Evolutionary conservation across 257 asterid species (phyloP), one percentile per base, ranked within the genome.

Genomic region (Orobanche coerulescens): DNA sequence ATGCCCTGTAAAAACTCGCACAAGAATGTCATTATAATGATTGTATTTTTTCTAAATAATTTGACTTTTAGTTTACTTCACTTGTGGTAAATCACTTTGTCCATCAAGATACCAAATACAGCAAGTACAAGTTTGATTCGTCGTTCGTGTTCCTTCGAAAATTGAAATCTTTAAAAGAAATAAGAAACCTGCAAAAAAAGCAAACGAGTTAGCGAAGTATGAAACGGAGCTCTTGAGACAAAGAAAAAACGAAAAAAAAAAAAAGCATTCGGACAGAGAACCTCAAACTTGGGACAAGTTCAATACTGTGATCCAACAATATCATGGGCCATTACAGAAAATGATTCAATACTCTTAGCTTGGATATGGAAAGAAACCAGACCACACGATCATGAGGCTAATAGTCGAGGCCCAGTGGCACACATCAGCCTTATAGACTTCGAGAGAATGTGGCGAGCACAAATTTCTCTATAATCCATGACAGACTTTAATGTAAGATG

Each of bases 101-200:
- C 43, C 75, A 56, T 9, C 24, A 54, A 54, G 20, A 48, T 46
- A 34, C 49, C 13, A 39, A 50, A 26, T 26, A 36, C 72, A 48
- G 49, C 58, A 56, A 64, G 30, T 42, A 46, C 71, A 46, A 58
- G 44, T 57, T 53, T 46, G 23, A 59, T 49, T 62, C 37, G n/a
- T 23, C n/a, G 22, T 24, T 11, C 44, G 23, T 39, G 39, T 37
- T 42, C 58, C 31, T 53, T 1, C 19, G 8, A n/a, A n/a, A n/a
- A n/a, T 39, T 12, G 15, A 19, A 30, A 10, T 13, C 16, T 26
- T 19, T 4, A 11, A 54, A 53, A 34, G 14, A 50, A 59, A 58
- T n/a, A n/a, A 1, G 14, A 43, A 15, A 43, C 66, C 73, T 61
- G 68, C 68, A 53, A 34, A 69, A 53, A 2, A 18, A 50, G 50